These are phyloP conservation scores for Fusarium udum DNA, from an alignment of 2,329 filamentous ascomycete species.

Conservation along the genomic window DNA sequence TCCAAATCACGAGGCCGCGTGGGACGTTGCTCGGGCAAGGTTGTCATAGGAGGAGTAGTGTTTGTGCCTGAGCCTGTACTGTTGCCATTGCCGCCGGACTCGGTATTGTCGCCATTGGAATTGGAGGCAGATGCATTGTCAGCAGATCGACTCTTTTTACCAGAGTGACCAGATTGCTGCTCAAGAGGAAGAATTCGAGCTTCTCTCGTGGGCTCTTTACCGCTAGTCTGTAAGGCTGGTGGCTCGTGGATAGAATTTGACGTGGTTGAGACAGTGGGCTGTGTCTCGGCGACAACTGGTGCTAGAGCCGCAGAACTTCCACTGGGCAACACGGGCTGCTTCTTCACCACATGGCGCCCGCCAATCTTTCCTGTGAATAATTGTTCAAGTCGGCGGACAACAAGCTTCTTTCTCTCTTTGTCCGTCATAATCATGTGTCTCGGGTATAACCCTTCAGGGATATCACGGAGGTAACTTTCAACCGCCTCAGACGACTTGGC, in stretches of 20 bases:
- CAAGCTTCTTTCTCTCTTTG: constrained; percentile 77
- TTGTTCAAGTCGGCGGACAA: constrained; percentile 80
- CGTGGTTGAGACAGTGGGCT: constrained; percentile 31
- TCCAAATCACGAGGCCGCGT: constrained; percentile 82
- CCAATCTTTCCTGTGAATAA: constrained; percentile 78
- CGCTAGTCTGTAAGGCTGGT: constrained; percentile 10
- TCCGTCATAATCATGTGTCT: constrained; percentile 72
- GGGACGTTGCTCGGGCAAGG: constrained; percentile 74
- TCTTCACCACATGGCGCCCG: constrained; percentile 50
- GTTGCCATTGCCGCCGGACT: constrained; percentile 53
- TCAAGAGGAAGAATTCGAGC: constrained; percentile 57
- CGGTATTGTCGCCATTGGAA: constrained; percentile 59
- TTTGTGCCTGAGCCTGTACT: constrained; percentile 48
- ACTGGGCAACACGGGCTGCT: constrained; percentile 26
- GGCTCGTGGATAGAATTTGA: constrained; percentile 50
- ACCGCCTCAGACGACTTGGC: constrained; percentile 64
- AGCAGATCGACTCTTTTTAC: constrained; percentile 54
- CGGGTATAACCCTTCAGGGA: constrained; percentile 74
- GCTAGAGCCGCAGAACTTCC: constrained; percentile 14
- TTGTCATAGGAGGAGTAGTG: constrained; percentile 52
- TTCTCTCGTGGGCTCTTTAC: constrained; percentile 54
- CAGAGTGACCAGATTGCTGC: constrained; percentile 39
- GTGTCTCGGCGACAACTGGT: constrained; percentile 41
- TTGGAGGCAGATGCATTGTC: constrained; percentile 58
- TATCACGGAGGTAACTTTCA: constrained; percentile 75